A percentile compares a stretch with the other conserved stretches of the same genome.
Evolutionary conservation across 306 rosid species (phyloP).

Genomic region (Cercis canadensis): DNA sequence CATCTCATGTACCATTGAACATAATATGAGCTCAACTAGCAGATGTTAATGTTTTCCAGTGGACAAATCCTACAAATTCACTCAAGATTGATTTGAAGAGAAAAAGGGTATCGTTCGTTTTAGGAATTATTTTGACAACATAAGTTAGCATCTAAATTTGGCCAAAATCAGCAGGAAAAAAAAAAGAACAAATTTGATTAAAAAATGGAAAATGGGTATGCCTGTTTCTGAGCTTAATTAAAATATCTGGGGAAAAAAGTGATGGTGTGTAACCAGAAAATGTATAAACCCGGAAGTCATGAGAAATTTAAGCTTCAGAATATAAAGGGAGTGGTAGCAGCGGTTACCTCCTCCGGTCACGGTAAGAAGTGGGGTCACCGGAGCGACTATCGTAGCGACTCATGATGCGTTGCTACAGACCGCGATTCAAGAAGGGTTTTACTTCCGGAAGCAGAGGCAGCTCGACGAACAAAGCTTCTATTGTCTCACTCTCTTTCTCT

Average conservation of each 20-base stretch:
- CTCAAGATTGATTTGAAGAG: background rate
- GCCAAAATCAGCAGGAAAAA: background rate
- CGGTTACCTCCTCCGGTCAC: slow-evolving; percentile 84
- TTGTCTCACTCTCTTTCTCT: background rate
- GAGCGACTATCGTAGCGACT: slow-evolving; percentile 97
- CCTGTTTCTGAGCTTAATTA: background rate
- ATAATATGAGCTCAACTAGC: slow-evolving; percentile 9
- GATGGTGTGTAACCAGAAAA: background rate
- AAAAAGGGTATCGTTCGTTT: background rate
- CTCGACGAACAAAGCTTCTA: background rate
- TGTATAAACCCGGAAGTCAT: background rate
- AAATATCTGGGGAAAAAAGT: background rate
- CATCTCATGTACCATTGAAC: background rate
- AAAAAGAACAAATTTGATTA: slow-evolving; percentile 12
- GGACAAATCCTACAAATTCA: slow-evolving; percentile 16
- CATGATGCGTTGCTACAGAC: slow-evolving; percentile 47
- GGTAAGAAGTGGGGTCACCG: slow-evolving; percentile 90
- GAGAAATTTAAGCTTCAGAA: background rate
- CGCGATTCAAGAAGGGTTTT: slow-evolving; percentile 7
- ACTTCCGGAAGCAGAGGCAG: slow-evolving; percentile 37
- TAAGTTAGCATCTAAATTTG: background rate
- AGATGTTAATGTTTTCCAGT: background rate
- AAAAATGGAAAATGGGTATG: background rate
- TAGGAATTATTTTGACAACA: background rate
- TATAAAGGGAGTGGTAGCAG: background rate